phyloP scores from a whole-genome alignment of 2,329 filamentous ascomycete species.

The Cercospora sojina region DNA sequence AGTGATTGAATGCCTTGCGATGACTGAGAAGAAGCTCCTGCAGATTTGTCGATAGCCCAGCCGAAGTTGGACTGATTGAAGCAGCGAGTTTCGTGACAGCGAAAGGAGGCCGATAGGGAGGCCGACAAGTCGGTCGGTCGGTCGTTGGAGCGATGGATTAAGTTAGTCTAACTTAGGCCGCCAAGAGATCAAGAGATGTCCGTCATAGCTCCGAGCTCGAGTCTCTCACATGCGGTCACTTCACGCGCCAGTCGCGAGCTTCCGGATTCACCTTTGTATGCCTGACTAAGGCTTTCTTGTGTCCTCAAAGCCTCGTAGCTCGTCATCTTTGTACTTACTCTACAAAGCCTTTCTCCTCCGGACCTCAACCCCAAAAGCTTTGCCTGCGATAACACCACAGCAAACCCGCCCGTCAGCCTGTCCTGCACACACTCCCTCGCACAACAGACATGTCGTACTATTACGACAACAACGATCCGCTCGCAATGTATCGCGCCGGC shows the following conservation, averaged over 20 bases:
- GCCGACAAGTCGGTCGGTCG: no score
- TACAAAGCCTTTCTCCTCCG: not conserved
- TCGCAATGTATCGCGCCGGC: slow-evolving; percentile 55
- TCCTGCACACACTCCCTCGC: not conserved
- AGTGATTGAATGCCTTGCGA: not conserved
- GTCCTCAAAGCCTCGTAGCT: not conserved
- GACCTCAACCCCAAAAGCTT: not conserved
- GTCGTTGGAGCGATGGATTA: no score
- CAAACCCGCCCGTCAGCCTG: not conserved
- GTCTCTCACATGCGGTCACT: not conserved
- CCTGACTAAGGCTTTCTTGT: not conserved
- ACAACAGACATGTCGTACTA: slow-evolving; percentile 31
- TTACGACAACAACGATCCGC: slow-evolving; percentile 54
- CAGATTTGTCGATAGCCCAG: not conserved
- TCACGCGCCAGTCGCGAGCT: not conserved
- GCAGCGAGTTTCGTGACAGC: not conserved
- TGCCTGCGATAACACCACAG: not conserved
- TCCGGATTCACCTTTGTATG: not conserved
- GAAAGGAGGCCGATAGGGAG: no score
- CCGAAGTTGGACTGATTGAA: not conserved
- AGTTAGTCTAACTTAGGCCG: no score
- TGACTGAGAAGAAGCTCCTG: not conserved
- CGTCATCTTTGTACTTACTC: not conserved
- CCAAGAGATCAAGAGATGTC: not conserved
- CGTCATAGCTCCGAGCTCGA: not conserved